Conservation (phyloP, 305 asterid genomes). For the Stenogyne calaminthoides region DNA sequence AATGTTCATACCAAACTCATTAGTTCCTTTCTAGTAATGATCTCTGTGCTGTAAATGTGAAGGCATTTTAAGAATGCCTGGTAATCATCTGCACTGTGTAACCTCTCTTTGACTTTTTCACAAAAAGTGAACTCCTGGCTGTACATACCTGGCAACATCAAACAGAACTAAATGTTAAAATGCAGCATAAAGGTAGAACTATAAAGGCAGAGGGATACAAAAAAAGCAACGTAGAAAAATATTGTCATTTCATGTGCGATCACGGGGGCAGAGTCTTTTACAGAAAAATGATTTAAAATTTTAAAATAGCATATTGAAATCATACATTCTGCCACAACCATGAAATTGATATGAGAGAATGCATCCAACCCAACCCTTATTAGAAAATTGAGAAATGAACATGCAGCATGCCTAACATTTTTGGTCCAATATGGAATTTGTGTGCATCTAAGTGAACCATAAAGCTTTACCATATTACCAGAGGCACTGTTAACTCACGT, state of each 20-base stretch:
- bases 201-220: conserved; percentile 4
- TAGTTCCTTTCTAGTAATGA: conserved; percentile 89
- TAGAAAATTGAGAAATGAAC: background rate
- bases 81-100: conserved; percentile 82
- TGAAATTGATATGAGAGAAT: conserved; percentile 1
- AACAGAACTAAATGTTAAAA: conserved; percentile 31
- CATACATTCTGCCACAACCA: background rate
- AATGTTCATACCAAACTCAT: conserved; percentile 73
- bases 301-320: background rate
- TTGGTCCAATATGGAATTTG: background rate
- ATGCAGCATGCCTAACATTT: background rate
- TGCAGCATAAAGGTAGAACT: conserved; percentile 15
- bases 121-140: conserved; percentile 86
- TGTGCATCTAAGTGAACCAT: conserved; percentile 18
- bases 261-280: background rate
- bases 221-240: conserved; percentile 2
- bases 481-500: conserved; percentile 60
- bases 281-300: background rate
- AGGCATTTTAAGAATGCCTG: conserved; percentile 99
- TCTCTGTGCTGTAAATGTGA: conserved; percentile 95
- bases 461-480: conserved; percentile 2
- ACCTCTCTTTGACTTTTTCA: conserved; percentile 95
- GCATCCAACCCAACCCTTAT: conserved; percentile 4
- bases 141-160: conserved; percentile 64
- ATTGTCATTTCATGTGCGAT: background rate